phyloP scores from a whole-genome alignment of 257 asterid genomes.

The Solanum sejunctum region DNA sequence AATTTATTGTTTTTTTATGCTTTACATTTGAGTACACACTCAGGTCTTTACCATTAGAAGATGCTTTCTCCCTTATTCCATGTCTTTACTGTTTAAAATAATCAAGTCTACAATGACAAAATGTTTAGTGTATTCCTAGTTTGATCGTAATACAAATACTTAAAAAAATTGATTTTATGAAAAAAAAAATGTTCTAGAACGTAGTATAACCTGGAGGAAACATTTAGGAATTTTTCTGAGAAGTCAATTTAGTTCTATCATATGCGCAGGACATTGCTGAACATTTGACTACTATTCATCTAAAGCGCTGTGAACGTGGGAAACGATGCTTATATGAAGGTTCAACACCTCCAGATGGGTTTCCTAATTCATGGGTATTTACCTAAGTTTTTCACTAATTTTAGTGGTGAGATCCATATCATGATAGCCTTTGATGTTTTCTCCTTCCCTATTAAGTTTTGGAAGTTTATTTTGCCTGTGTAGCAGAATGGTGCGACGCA shows the following conservation, averaged over 20 bases:
- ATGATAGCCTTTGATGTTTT: neutral
- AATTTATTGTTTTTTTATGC: neutral
- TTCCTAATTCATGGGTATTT: slow-evolving; percentile 47
- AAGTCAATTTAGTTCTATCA: neutral
- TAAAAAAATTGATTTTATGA: neutral
- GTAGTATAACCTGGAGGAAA: neutral
- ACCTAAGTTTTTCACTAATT: neutral
- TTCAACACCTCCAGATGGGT: slow-evolving; percentile 78
- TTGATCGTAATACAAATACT: neutral
- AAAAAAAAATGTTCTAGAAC: neutral
- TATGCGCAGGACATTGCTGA: slow-evolving; percentile 83
- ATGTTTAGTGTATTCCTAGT: neutral
- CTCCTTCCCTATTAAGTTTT: neutral
- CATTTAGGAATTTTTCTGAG: neutral
- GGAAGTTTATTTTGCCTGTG: neutral
- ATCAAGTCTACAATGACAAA: neutral
- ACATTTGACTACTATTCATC: slow-evolving; percentile 79
- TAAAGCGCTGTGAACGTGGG: slow-evolving; percentile 83
- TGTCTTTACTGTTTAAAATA: neutral
- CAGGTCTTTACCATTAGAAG: neutral
- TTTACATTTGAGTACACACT: neutral
- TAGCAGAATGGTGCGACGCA: slow-evolving; percentile 31
- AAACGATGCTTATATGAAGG: slow-evolving; percentile 92
- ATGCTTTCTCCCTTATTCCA: neutral
- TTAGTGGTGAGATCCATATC: neutral